phyloP scores from a whole-genome alignment of 768 basidiomycete species.

The Baorangia bicolor region DNA sequence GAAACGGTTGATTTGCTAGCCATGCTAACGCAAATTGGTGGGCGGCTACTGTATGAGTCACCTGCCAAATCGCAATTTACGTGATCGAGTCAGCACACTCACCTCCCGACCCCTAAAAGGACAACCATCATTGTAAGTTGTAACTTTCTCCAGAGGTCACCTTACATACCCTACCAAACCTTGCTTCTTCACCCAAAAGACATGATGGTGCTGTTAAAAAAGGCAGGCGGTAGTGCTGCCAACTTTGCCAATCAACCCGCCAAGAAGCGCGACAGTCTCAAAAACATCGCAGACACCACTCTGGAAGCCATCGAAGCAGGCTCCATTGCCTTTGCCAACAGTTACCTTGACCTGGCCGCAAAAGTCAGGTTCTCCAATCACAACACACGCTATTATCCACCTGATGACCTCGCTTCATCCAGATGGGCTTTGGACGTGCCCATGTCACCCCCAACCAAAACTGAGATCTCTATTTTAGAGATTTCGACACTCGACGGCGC shows the following conservation, averaged over 20 bases:
- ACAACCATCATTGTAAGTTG: not conserved
- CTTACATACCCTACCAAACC: not conserved
- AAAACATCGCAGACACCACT: conserved; percentile 52
- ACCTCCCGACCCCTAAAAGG: not conserved
- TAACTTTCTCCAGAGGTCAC: not conserved
- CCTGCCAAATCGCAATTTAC: too few relatives aligned
- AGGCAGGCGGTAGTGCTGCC: not conserved
- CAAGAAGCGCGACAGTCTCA: conserved; percentile 17
- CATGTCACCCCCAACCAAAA: conserved; percentile 8
- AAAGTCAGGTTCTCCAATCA: conserved; percentile 35
- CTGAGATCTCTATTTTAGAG: conserved; percentile 52
- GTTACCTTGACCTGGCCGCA: conserved; percentile 35
- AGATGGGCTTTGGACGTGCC: conserved; percentile 39
- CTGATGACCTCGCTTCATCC: conserved; percentile 44
- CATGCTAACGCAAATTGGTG: too few relatives aligned
- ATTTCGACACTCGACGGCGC: conserved; percentile 65
- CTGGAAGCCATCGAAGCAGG: conserved; percentile 49
- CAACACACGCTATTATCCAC: conserved; percentile 53
- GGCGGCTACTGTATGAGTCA: too few relatives aligned
- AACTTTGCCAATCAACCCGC: not conserved
- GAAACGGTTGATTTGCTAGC: too few relatives aligned
- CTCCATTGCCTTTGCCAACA: conserved; percentile 32
- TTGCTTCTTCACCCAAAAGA: not conserved
- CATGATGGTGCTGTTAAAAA: conserved; percentile 2
- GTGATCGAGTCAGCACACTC: not conserved